A percentile compares a stretch with the other conserved stretches of the same genome.
phyloP scores from a whole-genome alignment of 2,329 filamentous ascomycete species.

The Epichloe sibirici region DNA sequence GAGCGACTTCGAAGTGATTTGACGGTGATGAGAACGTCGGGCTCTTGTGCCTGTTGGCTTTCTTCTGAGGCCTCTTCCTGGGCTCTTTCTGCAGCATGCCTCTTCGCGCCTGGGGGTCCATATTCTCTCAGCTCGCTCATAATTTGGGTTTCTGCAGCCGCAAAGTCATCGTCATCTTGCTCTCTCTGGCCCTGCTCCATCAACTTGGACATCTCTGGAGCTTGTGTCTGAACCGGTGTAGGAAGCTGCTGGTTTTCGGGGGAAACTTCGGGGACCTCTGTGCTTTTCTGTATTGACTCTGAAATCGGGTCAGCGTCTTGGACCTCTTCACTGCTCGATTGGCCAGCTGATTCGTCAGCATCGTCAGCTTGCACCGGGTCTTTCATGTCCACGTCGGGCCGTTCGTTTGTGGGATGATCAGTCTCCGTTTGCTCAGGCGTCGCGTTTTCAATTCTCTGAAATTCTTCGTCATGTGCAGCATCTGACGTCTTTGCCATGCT shows the following conservation, averaged over 20 bases:
- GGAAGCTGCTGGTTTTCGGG: not conserved
- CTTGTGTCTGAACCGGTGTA: not conserved
- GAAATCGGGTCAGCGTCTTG: not conserved
- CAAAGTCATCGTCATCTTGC: not conserved
- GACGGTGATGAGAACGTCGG: conserved; percentile 16
- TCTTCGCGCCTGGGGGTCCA: conserved; percentile 3
- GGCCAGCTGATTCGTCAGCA: not conserved
- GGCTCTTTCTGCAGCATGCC: not conserved
- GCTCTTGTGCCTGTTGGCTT: conserved; percentile 5
- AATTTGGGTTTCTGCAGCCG: conserved; percentile 13
- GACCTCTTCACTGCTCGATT: not conserved
- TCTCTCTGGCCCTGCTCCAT: not conserved
- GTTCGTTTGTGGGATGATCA: not conserved
- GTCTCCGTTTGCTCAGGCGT: not conserved
- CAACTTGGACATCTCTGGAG: not conserved
- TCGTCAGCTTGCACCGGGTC: conserved; percentile 1
- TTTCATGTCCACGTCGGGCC: conserved; percentile 6
- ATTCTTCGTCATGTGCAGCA: not conserved
- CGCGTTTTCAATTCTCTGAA: not conserved
- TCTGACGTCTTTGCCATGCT: not conserved
- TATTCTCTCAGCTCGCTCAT: conserved; percentile 10
- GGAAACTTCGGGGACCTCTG: not conserved
- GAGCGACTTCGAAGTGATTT: conserved; percentile 20
- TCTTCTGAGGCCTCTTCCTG: not conserved
- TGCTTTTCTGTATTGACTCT: not conserved